A percentile compares a stretch with the other conserved stretches of the same genome.
Conservation (phyloP, 2,329 filamentous ascomycete genomes). For the Stemphylium lycopersici region DNA sequence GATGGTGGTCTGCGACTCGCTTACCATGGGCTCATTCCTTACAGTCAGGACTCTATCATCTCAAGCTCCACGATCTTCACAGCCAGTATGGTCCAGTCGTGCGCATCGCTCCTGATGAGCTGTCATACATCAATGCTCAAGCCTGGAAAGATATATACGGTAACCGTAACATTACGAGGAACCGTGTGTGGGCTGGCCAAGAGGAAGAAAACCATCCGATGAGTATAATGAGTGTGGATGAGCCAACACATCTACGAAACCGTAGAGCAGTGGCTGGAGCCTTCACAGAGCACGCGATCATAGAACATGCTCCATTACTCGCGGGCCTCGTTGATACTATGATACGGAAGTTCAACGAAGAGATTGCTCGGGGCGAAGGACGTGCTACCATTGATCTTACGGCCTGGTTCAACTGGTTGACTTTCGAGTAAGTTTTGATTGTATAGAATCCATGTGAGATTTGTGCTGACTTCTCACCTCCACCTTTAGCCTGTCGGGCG, state of each 20-base stretch:
- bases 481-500: conserved; percentile 35
- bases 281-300: conserved; percentile 53
- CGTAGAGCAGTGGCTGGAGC: conserved; percentile 48
- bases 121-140: conserved; percentile 51
- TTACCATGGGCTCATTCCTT: conserved; percentile 38
- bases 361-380: conserved; percentile 14
- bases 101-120: conserved; percentile 55
- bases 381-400: conserved; percentile 24
- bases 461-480: no score
- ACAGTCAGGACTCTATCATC: conserved; percentile 16
- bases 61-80: conserved; percentile 20
- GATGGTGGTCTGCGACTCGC: conserved; percentile 40
- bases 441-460: no score
- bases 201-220: conserved; percentile 11
- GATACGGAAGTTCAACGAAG: conserved; percentile 20
- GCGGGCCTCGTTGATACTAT: conserved; percentile 45
- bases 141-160: conserved; percentile 54
- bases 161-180: conserved; percentile 16
- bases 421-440: conserved; percentile 17
- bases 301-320: conserved; percentile 49
- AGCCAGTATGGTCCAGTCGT: conserved; percentile 51
- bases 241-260: conserved; percentile 26
- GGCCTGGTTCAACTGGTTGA: conserved; percentile 23
- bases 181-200: conserved; percentile 17
- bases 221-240: conserved; percentile 21